Base-by-base conservation (phyloP, 2,329 filamentous ascomycete genomes). In the Alternaria brassicicola region DNA sequence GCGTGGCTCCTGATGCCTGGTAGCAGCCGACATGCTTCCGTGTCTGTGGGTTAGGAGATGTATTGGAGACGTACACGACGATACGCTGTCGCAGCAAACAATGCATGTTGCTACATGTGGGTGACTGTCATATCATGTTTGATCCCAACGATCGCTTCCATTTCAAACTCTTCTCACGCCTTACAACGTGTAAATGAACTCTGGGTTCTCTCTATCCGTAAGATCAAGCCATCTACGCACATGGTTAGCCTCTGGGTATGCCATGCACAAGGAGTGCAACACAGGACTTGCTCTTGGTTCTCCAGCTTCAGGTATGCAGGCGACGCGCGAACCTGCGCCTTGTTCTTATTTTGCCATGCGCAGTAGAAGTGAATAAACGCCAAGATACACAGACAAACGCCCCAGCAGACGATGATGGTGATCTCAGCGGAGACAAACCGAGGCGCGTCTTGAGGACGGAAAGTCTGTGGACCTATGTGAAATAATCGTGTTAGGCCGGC, bases 331-430 rank as follows among this genome's bases (percentile, higher is more conserved):
- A 85, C 67, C 7, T 68, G 67, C 0, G 80, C 84, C 77, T 90
- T 90, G 74, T 83, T 82, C 61, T 72, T 76, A 64, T 91, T 91
- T 77, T 88, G 81, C 19, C 73, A 72, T 10, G 78, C 76, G 70
- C 84, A 90, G 80, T 85, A 89, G 69, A 80, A 82, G 74, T 85
- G 87, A 53, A 90, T 87, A 66, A 89, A 89, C 0, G 81, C 61
- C 55, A 89, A 67, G 56, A 86, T 82, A 2, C 84, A 54, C 9
- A 88, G 64, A 45, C 82, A 84, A 0, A 86, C 72, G 3, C 76
- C 79, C 72, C 80, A 85, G 70, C 87, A 88, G 7, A 85, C 85
- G 12, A 89, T 80, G 53, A 89, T 86, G 1, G 84, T 85, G 51
- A 89, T 86, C 65, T 88, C 85, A 1, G 86, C 88, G 1, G 87